These are phyloP conservation scores for Rhododendron kiyosumense DNA, from an alignment of 148 eudicot genomes.

Conservation along the genomic window DNA sequence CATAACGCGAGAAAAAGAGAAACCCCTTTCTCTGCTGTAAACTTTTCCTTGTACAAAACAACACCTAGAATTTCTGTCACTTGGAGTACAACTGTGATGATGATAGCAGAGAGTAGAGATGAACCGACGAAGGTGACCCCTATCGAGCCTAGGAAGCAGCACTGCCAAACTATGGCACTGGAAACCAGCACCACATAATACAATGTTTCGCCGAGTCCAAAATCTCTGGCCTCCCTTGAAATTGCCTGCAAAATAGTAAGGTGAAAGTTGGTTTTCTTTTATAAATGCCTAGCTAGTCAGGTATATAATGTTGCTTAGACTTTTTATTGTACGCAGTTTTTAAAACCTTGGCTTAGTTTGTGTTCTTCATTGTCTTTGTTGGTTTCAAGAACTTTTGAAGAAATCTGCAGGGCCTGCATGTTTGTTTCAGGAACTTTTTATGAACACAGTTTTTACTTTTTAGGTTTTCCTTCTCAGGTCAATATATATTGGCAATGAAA, in stretches of 20 bases:
- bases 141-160: conserved; percentile 38
- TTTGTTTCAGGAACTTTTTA: no score
- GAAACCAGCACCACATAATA: conserved; percentile 28
- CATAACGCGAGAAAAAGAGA: not conserved
- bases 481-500: not conserved
- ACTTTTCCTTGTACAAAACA: not conserved
- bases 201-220: conserved; percentile 26
- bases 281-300: not conserved
- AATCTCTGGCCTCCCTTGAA: conserved; percentile 26
- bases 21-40: not conserved
- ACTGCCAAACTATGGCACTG: conserved; percentile 40
- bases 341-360: not conserved
- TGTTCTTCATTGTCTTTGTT: not conserved
- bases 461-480: no score
- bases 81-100: not conserved
- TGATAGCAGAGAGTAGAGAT: conserved; percentile 39
- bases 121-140: conserved; percentile 45
- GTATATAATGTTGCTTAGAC: not conserved
- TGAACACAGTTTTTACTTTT: no score
- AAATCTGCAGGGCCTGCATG: no score
- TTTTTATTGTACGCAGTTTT: not conserved
- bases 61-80: not conserved
- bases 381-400: not conserved
- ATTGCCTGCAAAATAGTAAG: conserved; percentile 26
- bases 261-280: not conserved